phyloP scores from a whole-genome alignment of 2,329 filamentous ascomycete genomes.

The Bipolaris bicolor region DNA sequence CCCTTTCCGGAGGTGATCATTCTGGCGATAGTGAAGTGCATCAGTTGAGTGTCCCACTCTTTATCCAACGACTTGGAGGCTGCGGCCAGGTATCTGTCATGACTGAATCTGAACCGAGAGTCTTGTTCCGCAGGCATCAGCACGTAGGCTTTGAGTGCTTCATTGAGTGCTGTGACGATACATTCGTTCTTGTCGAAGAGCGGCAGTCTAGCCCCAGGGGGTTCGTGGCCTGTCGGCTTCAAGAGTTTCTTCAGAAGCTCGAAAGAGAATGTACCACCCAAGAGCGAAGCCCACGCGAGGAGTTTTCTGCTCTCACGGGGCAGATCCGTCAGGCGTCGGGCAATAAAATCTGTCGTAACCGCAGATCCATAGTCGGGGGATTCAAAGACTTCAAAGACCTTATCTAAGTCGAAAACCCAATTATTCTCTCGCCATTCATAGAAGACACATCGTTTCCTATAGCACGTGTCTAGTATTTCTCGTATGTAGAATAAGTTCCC shows the following conservation, averaged over 20 bases:
- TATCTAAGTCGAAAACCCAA: constrained; percentile 84
- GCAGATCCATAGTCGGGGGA: constrained; percentile 79
- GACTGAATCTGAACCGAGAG: constrained; percentile 83
- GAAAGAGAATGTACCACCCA: constrained; percentile 86
- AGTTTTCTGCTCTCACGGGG: constrained; percentile 76
- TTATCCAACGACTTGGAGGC: constrained; percentile 66
- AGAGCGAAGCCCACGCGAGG: constrained; percentile 81
- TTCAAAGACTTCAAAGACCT: constrained; percentile 83
- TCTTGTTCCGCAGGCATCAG: constrained; percentile 82
- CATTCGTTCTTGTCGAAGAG: constrained; percentile 67
- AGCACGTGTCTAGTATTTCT: constrained; percentile 86
- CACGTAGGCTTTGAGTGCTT: constrained; percentile 78
- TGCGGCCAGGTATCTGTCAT: constrained; percentile 84
- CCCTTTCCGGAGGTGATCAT: constrained; percentile 75
- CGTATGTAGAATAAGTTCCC: constrained; percentile 92
- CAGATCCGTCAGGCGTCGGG: constrained; percentile 76
- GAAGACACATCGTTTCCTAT: constrained; percentile 86
- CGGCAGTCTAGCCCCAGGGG: constrained; percentile 54
- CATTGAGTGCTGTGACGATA: constrained; percentile 79
- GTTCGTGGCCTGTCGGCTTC: constrained; percentile 66
- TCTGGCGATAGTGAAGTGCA: constrained; percentile 90
- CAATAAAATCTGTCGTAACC: constrained; percentile 82
- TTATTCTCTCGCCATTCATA: constrained; percentile 83
- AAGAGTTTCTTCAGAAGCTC: constrained; percentile 78
- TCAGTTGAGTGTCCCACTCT: constrained; percentile 59